These are phyloP conservation scores for Arthroderma sp. DNA, from an alignment of 2,329 filamentous ascomycete species.

Conservation along the genomic window DNA sequence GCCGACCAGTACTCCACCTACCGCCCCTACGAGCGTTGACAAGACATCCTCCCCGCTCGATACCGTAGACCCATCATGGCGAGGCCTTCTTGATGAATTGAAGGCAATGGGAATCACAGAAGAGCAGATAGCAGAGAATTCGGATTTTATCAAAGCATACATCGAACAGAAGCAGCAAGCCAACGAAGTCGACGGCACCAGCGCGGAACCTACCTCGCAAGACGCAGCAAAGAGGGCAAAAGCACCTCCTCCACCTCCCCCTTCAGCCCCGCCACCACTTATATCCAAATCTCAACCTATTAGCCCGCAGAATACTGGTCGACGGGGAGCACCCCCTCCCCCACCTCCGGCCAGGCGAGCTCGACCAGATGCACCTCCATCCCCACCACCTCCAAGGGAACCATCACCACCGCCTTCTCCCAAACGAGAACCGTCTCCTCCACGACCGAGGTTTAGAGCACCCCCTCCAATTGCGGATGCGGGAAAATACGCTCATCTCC, in stretches of 20 bases:
- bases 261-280: constrained; percentile 40
- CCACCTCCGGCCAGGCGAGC: constrained; percentile 41
- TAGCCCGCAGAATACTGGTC: constrained; percentile 52
- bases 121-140: constrained; percentile 55
- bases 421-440: constrained; percentile 60
- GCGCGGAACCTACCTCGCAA: constrained; percentile 28
- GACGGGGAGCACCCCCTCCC: constrained; percentile 49
- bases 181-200: constrained; percentile 26
- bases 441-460: constrained; percentile 62
- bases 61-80: constrained; percentile 50
- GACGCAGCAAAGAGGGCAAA: constrained; percentile 39
- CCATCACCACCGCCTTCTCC: constrained; percentile 48
- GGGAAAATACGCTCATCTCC: constrained; percentile 62
- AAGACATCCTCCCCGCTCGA: constrained; percentile 35
- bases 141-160: constrained; percentile 56
- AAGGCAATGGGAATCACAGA: constrained; percentile 55
- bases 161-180: constrained; percentile 48
- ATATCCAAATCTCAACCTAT: constrained; percentile 34
- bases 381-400: constrained; percentile 20
- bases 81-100: constrained; percentile 50
- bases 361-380: constrained; percentile 30
- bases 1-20: constrained; percentile 14
- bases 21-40: constrained; percentile 26
- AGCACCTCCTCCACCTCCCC: constrained; percentile 53
- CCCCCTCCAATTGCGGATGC: constrained; percentile 84